A percentile compares a stretch with the other conserved stretches of the same genome.
These are phyloP conservation scores for Chamaenerion angustifolium DNA, from an alignment of 345 rosid genomes.

Conservation along the genomic window DNA sequence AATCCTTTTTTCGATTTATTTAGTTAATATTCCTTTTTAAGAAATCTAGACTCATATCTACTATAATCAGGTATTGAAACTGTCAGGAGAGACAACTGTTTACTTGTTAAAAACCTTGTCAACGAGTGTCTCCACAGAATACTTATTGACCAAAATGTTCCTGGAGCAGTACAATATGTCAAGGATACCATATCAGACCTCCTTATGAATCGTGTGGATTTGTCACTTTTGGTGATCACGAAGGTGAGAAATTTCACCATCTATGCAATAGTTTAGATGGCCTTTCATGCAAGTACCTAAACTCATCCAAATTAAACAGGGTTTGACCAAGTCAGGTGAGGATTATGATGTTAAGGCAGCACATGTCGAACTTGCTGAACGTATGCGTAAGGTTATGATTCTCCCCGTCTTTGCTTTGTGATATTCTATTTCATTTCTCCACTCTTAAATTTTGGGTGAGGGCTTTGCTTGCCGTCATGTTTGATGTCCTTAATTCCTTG, in stretches of 20 bases:
- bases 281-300: background rate
- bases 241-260: conserved; percentile 35
- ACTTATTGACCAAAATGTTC: conserved; percentile 73
- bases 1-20: conserved; percentile 6
- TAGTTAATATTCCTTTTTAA: background rate
- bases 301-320: conserved; percentile 29
- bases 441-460: too few relatives aligned
- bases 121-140: conserved; percentile 87
- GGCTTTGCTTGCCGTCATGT: too few relatives aligned
- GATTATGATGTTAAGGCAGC: conserved; percentile 94
- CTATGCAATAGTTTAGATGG: conserved; percentile 8
- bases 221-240: conserved; percentile 91
- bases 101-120: conserved; percentile 86
- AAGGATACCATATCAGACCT: conserved; percentile 90
- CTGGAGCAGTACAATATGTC: conserved; percentile 78
- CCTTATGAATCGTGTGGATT: conserved; percentile 95
- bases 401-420: conserved; percentile 1
- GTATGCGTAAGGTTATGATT: conserved; percentile 81
- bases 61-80: conserved; percentile 76
- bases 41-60: conserved; percentile 8
- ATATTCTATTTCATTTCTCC: too few relatives aligned
- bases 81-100: conserved; percentile 95
- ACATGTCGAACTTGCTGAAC: conserved; percentile 95
- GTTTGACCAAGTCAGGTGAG: conserved; percentile 88
- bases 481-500: too few relatives aligned